Conservation (phyloP, 1,284 basidiomycete genomes). For the Gastroboletus turbinatus region DNA sequence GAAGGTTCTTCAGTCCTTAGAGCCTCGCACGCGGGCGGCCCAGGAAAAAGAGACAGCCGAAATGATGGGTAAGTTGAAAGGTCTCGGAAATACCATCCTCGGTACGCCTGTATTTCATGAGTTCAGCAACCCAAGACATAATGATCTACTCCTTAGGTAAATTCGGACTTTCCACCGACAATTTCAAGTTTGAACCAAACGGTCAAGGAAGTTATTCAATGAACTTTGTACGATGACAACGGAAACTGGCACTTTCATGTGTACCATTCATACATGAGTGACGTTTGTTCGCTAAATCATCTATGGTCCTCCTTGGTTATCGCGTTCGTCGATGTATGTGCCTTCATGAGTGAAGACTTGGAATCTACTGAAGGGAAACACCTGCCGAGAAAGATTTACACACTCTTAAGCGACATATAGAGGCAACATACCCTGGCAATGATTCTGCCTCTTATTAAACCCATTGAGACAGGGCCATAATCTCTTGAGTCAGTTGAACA, state of each 20-base stretch:
- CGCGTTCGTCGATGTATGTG: constrained; percentile 43
- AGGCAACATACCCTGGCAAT: constrained; percentile 63
- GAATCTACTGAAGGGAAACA: constrained; percentile 51
- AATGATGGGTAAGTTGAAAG: constrained; percentile 92
- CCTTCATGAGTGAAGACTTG: constrained; percentile 51
- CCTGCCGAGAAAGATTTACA: constrained; percentile 35
- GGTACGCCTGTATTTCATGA: constrained; percentile 47
- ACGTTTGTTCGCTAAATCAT: constrained; percentile 1
- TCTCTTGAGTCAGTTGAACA: constrained; percentile 84
- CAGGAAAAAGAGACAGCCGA: constrained; percentile 90
- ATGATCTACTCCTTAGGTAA: constrained; percentile 49
- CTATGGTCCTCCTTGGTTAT: constrained; percentile 1
- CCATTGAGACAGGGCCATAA: constrained; percentile 91
- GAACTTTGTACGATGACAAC: constrained; percentile 65
- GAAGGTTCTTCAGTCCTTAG: constrained; percentile 53
- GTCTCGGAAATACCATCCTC: constrained; percentile 88
- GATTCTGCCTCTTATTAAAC: constrained; percentile 76
- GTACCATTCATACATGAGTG: constrained; percentile 2
- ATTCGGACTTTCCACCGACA: constrained; percentile 87
- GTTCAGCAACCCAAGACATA: background rate
- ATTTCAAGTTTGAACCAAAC: constrained; percentile 93
- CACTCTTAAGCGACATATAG: background rate
- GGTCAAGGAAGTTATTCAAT: constrained; percentile 93
- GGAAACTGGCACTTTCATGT: background rate
- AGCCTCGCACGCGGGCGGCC: constrained; percentile 67